Conservation (phyloP, 2,329 filamentous ascomycete genomes). For the Fusarium musae region DNA sequence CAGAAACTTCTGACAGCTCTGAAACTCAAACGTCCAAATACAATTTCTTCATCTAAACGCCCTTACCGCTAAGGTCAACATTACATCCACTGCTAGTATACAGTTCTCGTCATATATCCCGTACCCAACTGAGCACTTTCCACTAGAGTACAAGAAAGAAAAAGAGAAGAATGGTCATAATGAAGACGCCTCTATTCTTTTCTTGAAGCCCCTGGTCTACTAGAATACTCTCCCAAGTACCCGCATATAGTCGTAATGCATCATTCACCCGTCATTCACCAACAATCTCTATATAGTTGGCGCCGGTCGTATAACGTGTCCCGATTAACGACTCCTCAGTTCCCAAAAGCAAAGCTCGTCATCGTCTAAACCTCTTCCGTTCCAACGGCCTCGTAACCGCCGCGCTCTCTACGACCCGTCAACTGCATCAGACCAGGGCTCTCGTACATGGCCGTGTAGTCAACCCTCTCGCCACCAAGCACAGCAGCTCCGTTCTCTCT, state of each 20-base stretch:
- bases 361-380: conserved; percentile 59
- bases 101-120: conserved; percentile 25
- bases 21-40: conserved; percentile 16
- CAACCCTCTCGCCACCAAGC: conserved; percentile 81
- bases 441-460: conserved; percentile 93
- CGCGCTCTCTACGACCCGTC: conserved; percentile 59
- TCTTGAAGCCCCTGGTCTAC: background rate
- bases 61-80: conserved; percentile 30
- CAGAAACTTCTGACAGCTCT: background rate
- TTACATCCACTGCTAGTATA: conserved; percentile 38
- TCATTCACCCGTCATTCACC: conserved; percentile 34
- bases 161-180: background rate
- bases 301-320: conserved; percentile 20
- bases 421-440: conserved; percentile 75
- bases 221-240: conserved; percentile 17
- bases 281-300: conserved; percentile 21
- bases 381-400: conserved; percentile 72
- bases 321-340: conserved; percentile 13
- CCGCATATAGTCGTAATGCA: conserved; percentile 34
- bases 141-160: background rate
- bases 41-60: conserved; percentile 18
- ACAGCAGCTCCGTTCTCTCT: conserved; percentile 79
- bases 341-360: background rate
- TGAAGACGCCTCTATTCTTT: background rate
- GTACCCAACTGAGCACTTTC: conserved; percentile 29